These are phyloP conservation scores for Butyriboletus loyo DNA, from an alignment of 768 basidiomycete genomes.

Conservation along the genomic window DNA sequence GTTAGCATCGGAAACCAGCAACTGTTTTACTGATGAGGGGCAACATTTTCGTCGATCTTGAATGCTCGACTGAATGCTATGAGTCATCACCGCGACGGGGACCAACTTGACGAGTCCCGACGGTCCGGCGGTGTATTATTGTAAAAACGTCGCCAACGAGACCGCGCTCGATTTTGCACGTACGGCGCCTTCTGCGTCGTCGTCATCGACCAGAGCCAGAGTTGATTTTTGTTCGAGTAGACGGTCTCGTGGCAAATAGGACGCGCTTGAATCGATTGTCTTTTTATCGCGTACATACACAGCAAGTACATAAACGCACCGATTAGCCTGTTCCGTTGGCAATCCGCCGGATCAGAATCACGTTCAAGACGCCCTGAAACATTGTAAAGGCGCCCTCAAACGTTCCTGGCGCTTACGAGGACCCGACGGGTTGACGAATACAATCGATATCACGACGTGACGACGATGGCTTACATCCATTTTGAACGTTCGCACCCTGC, in stretches of 20 bases:
- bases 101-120: constrained; percentile 25
- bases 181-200: constrained; percentile 8
- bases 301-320: background rate
- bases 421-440: no score
- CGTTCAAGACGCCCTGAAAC: no score
- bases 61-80: constrained; percentile 39
- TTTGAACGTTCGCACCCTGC: no score
- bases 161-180: constrained; percentile 30
- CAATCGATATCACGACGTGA: no score
- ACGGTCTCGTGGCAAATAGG: background rate
- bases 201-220: background rate
- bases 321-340: no score
- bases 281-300: background rate
- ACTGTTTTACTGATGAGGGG: no score
- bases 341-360: no score
- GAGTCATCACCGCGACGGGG: constrained; percentile 38
- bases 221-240: background rate
- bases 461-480: no score
- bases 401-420: no score
- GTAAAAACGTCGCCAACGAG: constrained; percentile 34
- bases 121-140: constrained; percentile 34
- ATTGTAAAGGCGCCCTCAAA: no score
- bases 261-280: background rate
- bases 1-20: no score
- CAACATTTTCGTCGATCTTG: constrained; percentile 39